Evolutionary conservation across 1,139 yeast species (phyloP).

Genomic region (Saccharomycopsis hybrid): DNA sequence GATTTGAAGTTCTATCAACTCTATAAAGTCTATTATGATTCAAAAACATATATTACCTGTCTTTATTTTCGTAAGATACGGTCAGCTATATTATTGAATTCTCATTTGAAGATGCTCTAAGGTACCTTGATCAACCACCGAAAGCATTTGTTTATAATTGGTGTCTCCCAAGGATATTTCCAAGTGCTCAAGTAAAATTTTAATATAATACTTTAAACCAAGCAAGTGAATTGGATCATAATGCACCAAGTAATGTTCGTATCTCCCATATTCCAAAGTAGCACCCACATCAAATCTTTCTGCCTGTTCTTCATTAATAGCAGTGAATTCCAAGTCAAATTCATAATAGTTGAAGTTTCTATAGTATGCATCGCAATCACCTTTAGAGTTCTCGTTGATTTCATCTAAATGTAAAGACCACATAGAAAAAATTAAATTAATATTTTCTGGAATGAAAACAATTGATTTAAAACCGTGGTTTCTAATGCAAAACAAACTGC

Average conservation of each 20-base stretch:
- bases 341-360: slow-evolving; percentile 33
- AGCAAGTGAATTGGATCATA: slow-evolving; percentile 56
- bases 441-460: slow-evolving; percentile 24
- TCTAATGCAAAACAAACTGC: slow-evolving; percentile 33
- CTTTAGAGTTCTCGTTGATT: slow-evolving; percentile 52
- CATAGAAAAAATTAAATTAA: slow-evolving; percentile 41
- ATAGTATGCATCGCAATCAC: slow-evolving; percentile 60
- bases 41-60: too few species aligned
- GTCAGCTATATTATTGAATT: not conserved
- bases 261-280: slow-evolving; percentile 55
- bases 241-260: slow-evolving; percentile 38
- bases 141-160: slow-evolving; percentile 24
- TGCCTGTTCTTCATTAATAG: slow-evolving; percentile 27
- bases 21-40: too few species aligned
- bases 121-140: slow-evolving; percentile 15
- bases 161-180: slow-evolving; percentile 28
- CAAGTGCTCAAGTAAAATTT: slow-evolving; percentile 16
- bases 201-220: slow-evolving; percentile 36
- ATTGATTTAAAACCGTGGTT: slow-evolving; percentile 26
- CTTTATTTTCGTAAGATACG: not conserved
- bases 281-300: slow-evolving; percentile 39
- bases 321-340: slow-evolving; percentile 20
- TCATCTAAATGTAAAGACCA: slow-evolving; percentile 67
- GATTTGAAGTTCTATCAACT: too few species aligned
- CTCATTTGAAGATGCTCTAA: slow-evolving; percentile 8